Evolutionary conservation across 1,139 yeast species (phyloP).

Genomic region (Zygosaccharomyces sapae): DNA sequence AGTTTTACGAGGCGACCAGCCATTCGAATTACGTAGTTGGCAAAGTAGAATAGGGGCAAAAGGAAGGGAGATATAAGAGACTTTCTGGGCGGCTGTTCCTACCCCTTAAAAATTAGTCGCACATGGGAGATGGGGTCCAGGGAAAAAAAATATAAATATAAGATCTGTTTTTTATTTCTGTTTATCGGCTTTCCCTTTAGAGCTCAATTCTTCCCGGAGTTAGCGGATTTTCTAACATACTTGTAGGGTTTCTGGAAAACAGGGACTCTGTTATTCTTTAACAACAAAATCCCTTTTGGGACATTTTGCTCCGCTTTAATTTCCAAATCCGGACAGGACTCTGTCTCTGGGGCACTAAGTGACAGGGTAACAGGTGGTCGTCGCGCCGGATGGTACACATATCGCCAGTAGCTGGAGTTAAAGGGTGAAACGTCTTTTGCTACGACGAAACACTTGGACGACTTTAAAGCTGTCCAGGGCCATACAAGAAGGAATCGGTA

Average conservation of each 20-base stretch:
- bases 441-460: neutral
- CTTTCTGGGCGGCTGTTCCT: neutral
- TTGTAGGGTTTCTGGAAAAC: no score
- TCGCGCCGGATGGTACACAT: neutral
- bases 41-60: neutral
- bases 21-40: neutral
- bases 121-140: neutral
- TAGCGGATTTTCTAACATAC: neutral
- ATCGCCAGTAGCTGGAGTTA: neutral
- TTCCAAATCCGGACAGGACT: neutral
- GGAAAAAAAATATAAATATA: constrained; percentile 1
- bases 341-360: neutral
- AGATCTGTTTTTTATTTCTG: neutral
- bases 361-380: neutral
- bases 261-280: no score
- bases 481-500: neutral
- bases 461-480: neutral
- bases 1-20: constrained; percentile 2
- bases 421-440: neutral
- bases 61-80: neutral
- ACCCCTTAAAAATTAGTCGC: neutral
- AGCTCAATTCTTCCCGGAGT: neutral
- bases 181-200: neutral
- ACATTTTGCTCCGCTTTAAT: neutral
- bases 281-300: neutral